Evolutionary conservation across 441 rosid species (phyloP), one percentile per base, ranked within the genome.

Genomic region (Croton setiger): DNA sequence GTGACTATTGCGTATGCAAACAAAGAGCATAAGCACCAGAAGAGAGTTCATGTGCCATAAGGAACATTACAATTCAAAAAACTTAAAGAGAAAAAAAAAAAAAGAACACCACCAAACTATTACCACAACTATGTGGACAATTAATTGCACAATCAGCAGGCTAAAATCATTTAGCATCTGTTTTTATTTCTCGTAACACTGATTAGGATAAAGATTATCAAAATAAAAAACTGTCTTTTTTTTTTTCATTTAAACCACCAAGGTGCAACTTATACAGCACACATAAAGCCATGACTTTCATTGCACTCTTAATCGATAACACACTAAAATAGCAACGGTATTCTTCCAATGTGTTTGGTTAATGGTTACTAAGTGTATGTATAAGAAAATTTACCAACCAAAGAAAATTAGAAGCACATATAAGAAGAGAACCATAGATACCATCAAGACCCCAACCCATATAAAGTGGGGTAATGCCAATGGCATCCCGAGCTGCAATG

Each of bases 381-480:
- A 27, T 27, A 27, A 27, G 31, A 27, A 27, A 27, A 39, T 6
- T 7, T 9, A 39, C 43, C 11, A 39, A 39, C 35, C 9, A 63
- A 61, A 52, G 36, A 11, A 71, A 72, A 37, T n/a, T n/a, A 18
- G 5, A 43, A 18, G 44, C 20, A 64, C 14, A 20, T 12, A 18
- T 27, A 61, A 65, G 31, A 27, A 59, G 45, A 55, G 31, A 64
- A 71, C 49, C 61, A 36, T 31, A 61, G 88, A 33, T 81, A 92
- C 98, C 99, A 77, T 93, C 97, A 71, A 91, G 86, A 79, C 98
- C 99, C 99, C 99, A 96, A 13, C 99, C 99, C 66, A 96, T 78
- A 81, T 96, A 93, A 66, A 96, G 96, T 47, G 99, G 97, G 37
- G 88, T 83, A 57, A 96, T 84, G 57, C 99, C 98, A 72, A 96